phyloP scores from a whole-genome alignment of 208 protist genomes.

The Leishmania gerbilli region DNA sequence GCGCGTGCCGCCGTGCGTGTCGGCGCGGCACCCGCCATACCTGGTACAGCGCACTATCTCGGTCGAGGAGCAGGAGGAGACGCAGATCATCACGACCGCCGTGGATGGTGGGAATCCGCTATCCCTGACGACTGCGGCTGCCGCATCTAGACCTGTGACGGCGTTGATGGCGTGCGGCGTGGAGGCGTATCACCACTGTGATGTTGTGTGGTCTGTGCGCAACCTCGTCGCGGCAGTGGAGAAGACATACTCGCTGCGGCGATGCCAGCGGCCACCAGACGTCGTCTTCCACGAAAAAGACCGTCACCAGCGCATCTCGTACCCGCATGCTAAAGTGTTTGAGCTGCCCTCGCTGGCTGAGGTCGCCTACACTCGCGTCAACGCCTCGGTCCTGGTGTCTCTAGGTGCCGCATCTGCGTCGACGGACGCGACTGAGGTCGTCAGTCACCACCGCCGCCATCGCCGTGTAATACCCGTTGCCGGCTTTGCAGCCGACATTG shows the following conservation, averaged over 20 bases:
- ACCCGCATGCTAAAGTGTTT: conserved; percentile 26
- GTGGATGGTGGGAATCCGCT: conserved; percentile 18
- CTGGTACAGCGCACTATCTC: conserved; percentile 41
- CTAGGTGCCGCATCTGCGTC: background rate
- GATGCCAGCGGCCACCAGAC: conserved; percentile 70
- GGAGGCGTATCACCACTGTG: conserved; percentile 64
- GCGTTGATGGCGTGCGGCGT: conserved; percentile 64
- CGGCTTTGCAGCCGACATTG: conserved; percentile 46
- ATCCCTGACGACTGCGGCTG: background rate
- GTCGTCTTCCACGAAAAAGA: conserved; percentile 62
- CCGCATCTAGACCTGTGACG: conserved; percentile 3
- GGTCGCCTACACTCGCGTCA: conserved; percentile 22
- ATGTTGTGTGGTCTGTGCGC: conserved; percentile 66
- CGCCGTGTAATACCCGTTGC: conserved; percentile 66
- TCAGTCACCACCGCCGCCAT: conserved; percentile 16
- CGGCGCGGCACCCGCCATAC: conserved; percentile 33
- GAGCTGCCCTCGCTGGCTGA: conserved; percentile 40
- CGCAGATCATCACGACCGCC: conserved; percentile 11
- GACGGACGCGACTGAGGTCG: background rate
- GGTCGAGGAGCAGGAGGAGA: conserved; percentile 20
- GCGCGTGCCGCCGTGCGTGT: conserved; percentile 48
- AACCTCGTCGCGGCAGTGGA: conserved; percentile 61
- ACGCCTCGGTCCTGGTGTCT: background rate
- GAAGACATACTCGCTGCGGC: conserved; percentile 81
- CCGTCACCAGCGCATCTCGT: conserved; percentile 23